phyloP scores from a whole-genome alignment of 2,329 filamentous ascomycete species.

The Clonostachys solani region DNA sequence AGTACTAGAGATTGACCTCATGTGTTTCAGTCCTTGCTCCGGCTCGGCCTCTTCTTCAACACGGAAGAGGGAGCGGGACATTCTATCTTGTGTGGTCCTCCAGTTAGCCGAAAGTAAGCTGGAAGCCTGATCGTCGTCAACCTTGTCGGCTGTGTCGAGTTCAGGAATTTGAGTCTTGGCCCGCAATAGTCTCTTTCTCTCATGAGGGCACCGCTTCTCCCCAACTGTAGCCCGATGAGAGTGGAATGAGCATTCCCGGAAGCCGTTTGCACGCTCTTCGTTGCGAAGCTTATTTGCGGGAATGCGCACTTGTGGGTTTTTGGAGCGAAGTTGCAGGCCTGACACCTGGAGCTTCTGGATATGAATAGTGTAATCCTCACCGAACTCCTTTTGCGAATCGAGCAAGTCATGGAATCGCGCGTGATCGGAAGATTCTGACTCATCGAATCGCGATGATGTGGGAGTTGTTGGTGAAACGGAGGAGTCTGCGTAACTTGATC shows the following conservation, averaged over 20 bases:
- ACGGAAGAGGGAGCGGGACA: no score
- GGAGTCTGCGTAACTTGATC: conserved; percentile 4
- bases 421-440: conserved; percentile 15
- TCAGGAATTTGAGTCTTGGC: not conserved
- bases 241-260: conserved; percentile 57
- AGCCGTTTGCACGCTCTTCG: conserved; percentile 56
- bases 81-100: no score
- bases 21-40: conserved; percentile 19
- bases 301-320: conserved; percentile 57
- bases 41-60: conserved; percentile 19
- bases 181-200: conserved; percentile 3
- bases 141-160: no score
- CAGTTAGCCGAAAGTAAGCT: no score
- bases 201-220: conserved; percentile 48
- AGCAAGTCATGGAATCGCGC: conserved; percentile 38
- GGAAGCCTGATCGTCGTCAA: no score
- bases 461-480: conserved; percentile 1
- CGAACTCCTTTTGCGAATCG: conserved; percentile 37
- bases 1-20: conserved; percentile 21
- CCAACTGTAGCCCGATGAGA: conserved; percentile 51
- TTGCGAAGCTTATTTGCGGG: conserved; percentile 50
- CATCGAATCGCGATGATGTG: conserved; percentile 17
- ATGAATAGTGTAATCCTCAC: conserved; percentile 46
- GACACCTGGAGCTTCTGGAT: conserved; percentile 46
- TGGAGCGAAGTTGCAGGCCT: conserved; percentile 47